Conservation (phyloP, 202 grass and related monocot species). For the Musa balbisiana region DNA sequence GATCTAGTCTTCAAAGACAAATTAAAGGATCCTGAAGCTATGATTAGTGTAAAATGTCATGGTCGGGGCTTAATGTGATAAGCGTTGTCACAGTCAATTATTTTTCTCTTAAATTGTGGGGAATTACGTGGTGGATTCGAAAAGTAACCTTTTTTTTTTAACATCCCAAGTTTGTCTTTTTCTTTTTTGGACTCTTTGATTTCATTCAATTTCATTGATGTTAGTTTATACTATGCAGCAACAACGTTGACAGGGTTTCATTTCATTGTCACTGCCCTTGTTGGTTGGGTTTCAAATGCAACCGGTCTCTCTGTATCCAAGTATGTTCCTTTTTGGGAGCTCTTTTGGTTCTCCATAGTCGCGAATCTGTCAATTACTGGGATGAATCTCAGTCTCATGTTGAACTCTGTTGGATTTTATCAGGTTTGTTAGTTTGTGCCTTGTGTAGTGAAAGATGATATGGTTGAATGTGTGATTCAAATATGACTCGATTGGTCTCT, state of each 20-base stretch:
- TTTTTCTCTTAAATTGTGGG: neutral
- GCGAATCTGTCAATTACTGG: constrained; percentile 16
- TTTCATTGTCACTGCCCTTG: constrained; percentile 8
- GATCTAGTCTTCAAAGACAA: neutral
- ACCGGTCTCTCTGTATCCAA: constrained; percentile 7
- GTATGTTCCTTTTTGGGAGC: constrained; percentile 15
- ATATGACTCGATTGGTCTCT: neutral
- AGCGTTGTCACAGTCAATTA: neutral
- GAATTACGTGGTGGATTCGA: neutral
- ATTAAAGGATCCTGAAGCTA: neutral
- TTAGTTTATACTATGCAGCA: constrained; percentile 7
- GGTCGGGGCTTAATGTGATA: neutral
- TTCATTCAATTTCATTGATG: neutral
- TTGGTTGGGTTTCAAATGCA: constrained; percentile 18
- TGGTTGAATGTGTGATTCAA: neutral
- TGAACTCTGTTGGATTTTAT: constrained; percentile 19
- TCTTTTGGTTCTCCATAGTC: constrained; percentile 17
- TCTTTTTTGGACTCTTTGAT: neutral
- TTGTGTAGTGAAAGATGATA: neutral
- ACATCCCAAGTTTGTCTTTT: neutral
- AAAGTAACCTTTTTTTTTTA: neutral
- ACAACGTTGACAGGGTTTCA: constrained; percentile 19
- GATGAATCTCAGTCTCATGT: constrained; percentile 21
- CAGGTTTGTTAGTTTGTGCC: neutral
- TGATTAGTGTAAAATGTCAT: neutral